A percentile compares a stretch with the other conserved stretches of the same genome.
Conservation (phyloP, 2,329 filamentous ascomycete genomes). For the Zymoseptoria brevis region DNA sequence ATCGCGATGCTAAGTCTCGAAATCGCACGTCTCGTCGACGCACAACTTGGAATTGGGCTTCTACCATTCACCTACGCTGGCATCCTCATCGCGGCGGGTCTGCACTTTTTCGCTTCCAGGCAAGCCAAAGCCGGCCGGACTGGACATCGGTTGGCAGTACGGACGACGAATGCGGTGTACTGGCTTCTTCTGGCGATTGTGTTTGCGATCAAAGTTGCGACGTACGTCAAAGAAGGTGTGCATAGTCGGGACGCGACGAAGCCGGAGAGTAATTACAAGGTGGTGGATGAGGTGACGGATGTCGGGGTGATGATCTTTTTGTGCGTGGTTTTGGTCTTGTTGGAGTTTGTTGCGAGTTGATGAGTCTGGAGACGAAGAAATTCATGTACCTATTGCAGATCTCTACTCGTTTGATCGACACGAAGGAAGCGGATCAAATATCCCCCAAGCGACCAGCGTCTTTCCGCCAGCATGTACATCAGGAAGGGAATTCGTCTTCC, state of each 20-base stretch:
- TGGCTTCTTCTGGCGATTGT: not conserved
- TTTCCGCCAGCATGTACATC: too few species aligned
- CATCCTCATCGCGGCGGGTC: not conserved
- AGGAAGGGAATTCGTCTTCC: too few species aligned
- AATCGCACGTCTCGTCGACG: not conserved
- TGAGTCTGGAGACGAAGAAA: too few species aligned
- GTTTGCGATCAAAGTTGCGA: not conserved
- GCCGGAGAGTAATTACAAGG: not conserved
- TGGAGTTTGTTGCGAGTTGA: not conserved
- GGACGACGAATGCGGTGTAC: not conserved
- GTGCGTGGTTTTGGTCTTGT: not conserved
- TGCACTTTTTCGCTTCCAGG: not conserved
- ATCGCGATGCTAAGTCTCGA: not conserved
- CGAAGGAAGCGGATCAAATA: too few species aligned
- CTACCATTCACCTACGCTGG: not conserved
- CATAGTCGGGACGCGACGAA: not conserved
- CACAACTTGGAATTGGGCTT: not conserved
- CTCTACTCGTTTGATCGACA: too few species aligned
- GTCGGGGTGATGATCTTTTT: not conserved
- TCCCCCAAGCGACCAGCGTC: too few species aligned
- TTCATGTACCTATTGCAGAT: not conserved
- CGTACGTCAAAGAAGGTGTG: not conserved
- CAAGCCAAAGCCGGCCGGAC: not conserved
- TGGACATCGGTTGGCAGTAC: not conserved
- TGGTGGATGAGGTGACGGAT: conserved; percentile 1